Evolutionary conservation across 305 asterid genomes (phyloP).

Genomic region (Ilex paraguariensis): DNA sequence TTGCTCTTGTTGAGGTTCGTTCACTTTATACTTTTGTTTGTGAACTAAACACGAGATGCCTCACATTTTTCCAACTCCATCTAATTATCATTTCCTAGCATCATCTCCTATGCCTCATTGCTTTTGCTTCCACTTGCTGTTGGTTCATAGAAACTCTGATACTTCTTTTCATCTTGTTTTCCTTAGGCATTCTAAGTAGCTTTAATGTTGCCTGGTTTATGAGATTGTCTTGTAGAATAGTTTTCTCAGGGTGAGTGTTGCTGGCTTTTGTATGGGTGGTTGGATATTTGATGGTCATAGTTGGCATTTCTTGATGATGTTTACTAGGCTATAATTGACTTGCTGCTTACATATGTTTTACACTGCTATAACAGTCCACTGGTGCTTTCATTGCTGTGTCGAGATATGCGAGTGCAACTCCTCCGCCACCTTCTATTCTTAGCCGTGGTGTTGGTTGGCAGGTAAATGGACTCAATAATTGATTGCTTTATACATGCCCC

Average conservation of each 20-base stretch:
- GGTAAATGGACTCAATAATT: slow-evolving; percentile 32
- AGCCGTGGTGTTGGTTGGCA: slow-evolving; percentile 99
- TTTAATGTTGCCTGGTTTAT: no score
- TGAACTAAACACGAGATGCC: neutral
- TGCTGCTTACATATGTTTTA: neutral
- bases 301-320: neutral
- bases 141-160: neutral
- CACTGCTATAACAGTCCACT: slow-evolving; percentile 53
- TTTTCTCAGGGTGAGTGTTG: no score
- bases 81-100: neutral
- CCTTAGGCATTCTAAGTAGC: no score
- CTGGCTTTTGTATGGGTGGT: no score
- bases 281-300: neutral
- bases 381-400: slow-evolving; percentile 87
- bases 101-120: neutral
- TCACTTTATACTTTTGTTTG: neutral
- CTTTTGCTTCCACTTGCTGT: neutral
- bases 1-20: slow-evolving; percentile 77
- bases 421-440: slow-evolving; percentile 80
- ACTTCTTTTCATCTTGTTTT: neutral
- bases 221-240: no score
- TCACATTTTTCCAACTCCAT: neutral
- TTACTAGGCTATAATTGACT: neutral
- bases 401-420: slow-evolving; percentile 92
- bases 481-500: neutral